phyloP scores from a whole-genome alignment of 768 basidiomycete species.

The Leccinum obscurum region DNA sequence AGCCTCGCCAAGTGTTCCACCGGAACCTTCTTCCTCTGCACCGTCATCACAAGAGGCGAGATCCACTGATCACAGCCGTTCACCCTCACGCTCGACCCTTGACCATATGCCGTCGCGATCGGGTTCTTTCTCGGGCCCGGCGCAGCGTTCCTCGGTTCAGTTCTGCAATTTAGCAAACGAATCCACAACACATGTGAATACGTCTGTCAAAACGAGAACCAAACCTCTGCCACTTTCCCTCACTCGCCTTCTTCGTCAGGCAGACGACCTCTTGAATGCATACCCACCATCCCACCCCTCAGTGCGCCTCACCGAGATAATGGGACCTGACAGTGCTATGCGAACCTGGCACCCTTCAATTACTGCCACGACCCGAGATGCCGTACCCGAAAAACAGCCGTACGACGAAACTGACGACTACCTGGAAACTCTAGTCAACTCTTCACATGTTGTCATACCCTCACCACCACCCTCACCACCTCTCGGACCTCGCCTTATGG shows the following conservation, averaged over 20 bases:
- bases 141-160: background rate
- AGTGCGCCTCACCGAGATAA: slow-evolving; percentile 54
- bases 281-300: slow-evolving; percentile 63
- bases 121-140: slow-evolving; percentile 9
- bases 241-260: slow-evolving; percentile 49
- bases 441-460: slow-evolving; percentile 26
- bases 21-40: background rate
- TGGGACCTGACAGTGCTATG: slow-evolving; percentile 78
- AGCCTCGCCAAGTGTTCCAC: slow-evolving; percentile 9
- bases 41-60: background rate
- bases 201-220: slow-evolving; percentile 12
- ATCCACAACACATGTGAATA: slow-evolving; percentile 5
- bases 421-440: slow-evolving; percentile 26
- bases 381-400: slow-evolving; percentile 25
- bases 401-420: slow-evolving; percentile 29
- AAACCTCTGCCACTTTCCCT: slow-evolving; percentile 40
- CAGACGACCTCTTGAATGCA: slow-evolving; percentile 57
- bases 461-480: slow-evolving; percentile 26
- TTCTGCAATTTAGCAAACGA: background rate
- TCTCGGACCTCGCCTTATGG: slow-evolving; percentile 6
- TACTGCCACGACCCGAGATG: slow-evolving; percentile 6
- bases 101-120: slow-evolving; percentile 3
- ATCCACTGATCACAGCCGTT: slow-evolving; percentile 1
- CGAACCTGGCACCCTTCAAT: slow-evolving; percentile 58
- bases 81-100: background rate